These are phyloP conservation scores for Aristolochia californica DNA, from an alignment of 164 flowering plant genomes.

Conservation along the genomic window DNA sequence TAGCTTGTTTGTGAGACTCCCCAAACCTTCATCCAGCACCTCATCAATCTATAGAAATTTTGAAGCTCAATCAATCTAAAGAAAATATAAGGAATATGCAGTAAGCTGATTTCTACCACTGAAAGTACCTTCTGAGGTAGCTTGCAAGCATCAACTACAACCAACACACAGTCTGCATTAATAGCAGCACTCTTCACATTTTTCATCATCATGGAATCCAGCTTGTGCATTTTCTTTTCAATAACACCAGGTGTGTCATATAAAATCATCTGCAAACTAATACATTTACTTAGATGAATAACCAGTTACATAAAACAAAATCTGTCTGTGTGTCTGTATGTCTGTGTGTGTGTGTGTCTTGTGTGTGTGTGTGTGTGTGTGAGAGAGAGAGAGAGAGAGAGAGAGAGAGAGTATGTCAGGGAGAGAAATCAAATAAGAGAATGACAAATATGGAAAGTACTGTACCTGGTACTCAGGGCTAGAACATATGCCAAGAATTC, in stretches of 20 bases:
- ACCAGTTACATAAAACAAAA: too few relatives aligned
- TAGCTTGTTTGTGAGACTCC: conserved; percentile 36
- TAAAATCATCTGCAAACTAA: conserved; percentile 76
- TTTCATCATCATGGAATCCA: conserved; percentile 98
- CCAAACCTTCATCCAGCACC: conserved; percentile 70
- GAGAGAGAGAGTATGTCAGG: too few relatives aligned
- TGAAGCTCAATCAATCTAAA: conserved; percentile 3
- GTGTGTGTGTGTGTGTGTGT: too few relatives aligned
- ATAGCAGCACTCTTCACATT: conserved; percentile 82
- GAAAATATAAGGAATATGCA: background rate
- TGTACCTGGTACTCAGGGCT: conserved; percentile 80
- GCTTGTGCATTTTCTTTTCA: conserved; percentile 87
- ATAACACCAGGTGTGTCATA: conserved; percentile 98
- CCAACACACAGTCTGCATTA: conserved; percentile 85
- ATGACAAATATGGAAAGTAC: too few relatives aligned
- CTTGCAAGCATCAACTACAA: conserved; percentile 91
- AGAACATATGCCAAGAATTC: conserved; percentile 93
- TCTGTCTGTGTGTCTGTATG: too few relatives aligned
- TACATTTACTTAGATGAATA: conserved; percentile 11
- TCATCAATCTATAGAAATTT: conserved; percentile 60
- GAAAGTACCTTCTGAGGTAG: conserved; percentile 64
- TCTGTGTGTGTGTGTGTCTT: too few relatives aligned
- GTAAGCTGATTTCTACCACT: background rate
- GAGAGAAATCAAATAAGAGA: too few relatives aligned
- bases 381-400: too few relatives aligned